These are phyloP conservation scores for Mucor saturninus DNA, from an alignment of 371 early-diverging fungal species.

Conservation along the genomic window DNA sequence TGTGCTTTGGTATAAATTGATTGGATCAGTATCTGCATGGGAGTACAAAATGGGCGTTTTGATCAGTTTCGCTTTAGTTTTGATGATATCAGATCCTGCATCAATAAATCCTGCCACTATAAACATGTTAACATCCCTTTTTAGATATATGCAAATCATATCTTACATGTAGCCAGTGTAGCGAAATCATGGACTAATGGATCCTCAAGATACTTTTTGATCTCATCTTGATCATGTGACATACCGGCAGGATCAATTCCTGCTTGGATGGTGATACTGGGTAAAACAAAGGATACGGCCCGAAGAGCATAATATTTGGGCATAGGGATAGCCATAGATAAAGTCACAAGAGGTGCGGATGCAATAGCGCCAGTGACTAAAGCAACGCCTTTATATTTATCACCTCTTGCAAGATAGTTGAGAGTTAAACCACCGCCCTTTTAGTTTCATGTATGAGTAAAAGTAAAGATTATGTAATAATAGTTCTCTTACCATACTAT, in stretches of 20 bases:
- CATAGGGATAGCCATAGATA: conserved; percentile 43
- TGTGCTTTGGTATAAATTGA: conserved; percentile 46
- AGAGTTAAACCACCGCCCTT: conserved; percentile 65
- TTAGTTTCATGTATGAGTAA: not conserved
- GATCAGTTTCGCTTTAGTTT: conserved; percentile 24
- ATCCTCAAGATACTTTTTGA: conserved; percentile 54
- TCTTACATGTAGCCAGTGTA: conserved; percentile 48
- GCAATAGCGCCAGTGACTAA: conserved; percentile 56
- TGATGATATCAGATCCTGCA: conserved; percentile 35
- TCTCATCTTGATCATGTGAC: conserved; percentile 52
- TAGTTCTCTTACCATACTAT: conserved; percentile 56
- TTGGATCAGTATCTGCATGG: conserved; percentile 55
- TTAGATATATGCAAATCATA: not conserved
- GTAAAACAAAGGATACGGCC: conserved; percentile 45
- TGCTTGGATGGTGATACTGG: conserved; percentile 50
- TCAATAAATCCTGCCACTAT: conserved; percentile 41
- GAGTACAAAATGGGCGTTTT: conserved; percentile 48
- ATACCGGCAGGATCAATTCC: conserved; percentile 47
- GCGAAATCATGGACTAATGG: conserved; percentile 59
- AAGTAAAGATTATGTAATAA: not conserved
- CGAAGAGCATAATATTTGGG: conserved; percentile 39
- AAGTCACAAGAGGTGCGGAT: conserved; percentile 43
- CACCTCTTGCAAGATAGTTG: conserved; percentile 53
- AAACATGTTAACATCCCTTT: not conserved
- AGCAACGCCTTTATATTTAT: conserved; percentile 41